Base-by-base conservation (phyloP, 2,329 filamentous ascomycete species). In the Aureobasidium lini region DNA sequence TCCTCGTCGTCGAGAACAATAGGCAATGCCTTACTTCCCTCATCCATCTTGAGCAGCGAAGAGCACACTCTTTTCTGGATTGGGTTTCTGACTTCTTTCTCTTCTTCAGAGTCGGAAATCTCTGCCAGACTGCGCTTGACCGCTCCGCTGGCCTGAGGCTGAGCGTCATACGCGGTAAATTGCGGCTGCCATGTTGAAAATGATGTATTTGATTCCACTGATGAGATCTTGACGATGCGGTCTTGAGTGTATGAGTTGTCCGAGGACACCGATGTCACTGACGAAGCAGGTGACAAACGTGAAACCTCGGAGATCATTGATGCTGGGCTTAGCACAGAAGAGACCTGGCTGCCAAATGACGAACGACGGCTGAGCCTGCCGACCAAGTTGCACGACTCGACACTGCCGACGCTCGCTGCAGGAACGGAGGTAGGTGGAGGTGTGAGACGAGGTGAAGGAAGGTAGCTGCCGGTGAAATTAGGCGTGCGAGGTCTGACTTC, bases 391-490 rank as follows among this genome's bases (percentile, higher is more conserved):
- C 80, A 76, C 61, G 76, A 75, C 62, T 72, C 71, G 59, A 74
- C 74, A 62, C 75, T 73, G 65, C 75, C 72, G 66, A 72, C 75
- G 81, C 81, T 80, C 82, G 73, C 82, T 72, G 82, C 82, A 83
- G 83, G 82, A 81, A 81, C 82, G 72, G 71, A 76, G 34, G 34
- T 23, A 64, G 75, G 76, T 63, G 82, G 80, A 39, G 84, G 83
- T 46, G 84, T 86, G 73, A 85, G 74, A 64, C 79, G 76, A 56
- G 84, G 83, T n/a, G 84, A 86, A 15, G 82, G 83, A 60, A 86
- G 72, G 60, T 82, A 79, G 64, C 75, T 76, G 66, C 82, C 75
- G 57, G 81, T 75, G 63, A 84, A 70, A 53, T 77, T 75, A n/a
- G 83, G 83, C 49, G 83, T 78, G 13, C 77, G 77, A 42, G 76